Conservation (phyloP, 352 stramenopile species). For the Phytophthora melonis region DNA sequence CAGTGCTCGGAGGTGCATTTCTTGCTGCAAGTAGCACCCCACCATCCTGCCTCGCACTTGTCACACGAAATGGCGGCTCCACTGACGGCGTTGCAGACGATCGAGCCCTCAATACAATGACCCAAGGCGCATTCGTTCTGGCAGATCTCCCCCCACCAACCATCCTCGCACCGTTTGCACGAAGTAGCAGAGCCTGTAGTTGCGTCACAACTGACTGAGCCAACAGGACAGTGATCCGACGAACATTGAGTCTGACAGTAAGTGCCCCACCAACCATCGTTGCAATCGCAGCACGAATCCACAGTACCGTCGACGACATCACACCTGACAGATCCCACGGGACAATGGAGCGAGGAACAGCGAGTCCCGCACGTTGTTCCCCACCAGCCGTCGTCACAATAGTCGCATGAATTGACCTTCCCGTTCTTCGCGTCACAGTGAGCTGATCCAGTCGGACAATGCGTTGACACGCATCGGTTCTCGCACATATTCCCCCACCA, state of each 20-base stretch:
- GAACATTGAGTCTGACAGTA: neutral
- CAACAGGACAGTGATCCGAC: neutral
- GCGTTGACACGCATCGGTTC: neutral
- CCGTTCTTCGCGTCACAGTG: neutral
- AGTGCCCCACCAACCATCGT: neutral
- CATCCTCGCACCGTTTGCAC: neutral
- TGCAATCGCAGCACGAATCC: neutral
- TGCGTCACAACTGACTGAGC: neutral
- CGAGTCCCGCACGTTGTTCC: neutral
- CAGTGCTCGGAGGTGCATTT: no score
- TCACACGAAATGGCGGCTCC: no score
- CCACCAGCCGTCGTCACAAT: neutral
- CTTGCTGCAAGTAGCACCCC: no score
- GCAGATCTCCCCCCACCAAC: neutral
- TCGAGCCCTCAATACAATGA: neutral
- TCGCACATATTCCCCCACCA: constrained; percentile 9
- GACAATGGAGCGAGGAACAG: neutral
- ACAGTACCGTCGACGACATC: neutral
- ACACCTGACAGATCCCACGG: neutral
- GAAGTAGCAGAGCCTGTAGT: neutral
- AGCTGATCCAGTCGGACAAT: neutral
- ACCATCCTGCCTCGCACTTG: no score
- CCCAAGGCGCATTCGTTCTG: neutral
- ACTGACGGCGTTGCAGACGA: neutral
- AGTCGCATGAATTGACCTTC: neutral